phyloP scores from a whole-genome alignment of 1,139 yeast genomes.

The Nadsonia starkeyi-henricii region DNA sequence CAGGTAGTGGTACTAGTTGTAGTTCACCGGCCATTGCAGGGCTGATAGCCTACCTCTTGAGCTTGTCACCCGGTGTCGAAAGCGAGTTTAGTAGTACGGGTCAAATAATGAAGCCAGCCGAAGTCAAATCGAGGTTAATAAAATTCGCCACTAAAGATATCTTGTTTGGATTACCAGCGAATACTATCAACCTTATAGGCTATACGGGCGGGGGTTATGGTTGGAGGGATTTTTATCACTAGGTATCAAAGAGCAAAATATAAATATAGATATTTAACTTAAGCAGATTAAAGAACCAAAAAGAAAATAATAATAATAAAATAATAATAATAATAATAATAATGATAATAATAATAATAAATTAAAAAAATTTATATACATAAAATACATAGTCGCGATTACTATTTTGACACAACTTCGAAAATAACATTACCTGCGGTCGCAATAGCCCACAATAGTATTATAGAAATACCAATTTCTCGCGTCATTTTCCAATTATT shows the following conservation, averaged over 20 bases:
- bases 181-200: constrained; percentile 79
- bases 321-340: too few species aligned
- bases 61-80: constrained; percentile 75
- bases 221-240: constrained; percentile 42
- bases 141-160: constrained; percentile 61
- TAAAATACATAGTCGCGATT: not conserved
- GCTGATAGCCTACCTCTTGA: constrained; percentile 59
- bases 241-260: not conserved
- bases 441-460: constrained; percentile 41
- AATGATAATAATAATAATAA: constrained; percentile 1
- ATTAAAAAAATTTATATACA: not conserved
- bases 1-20: constrained; percentile 77
- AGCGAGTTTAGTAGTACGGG: constrained; percentile 50
- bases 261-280: too few species aligned
- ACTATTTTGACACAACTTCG: constrained; percentile 1
- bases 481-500: constrained; percentile 55
- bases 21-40: constrained; percentile 77
- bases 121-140: constrained; percentile 77
- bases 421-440: constrained; percentile 19
- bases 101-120: constrained; percentile 59
- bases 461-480: constrained; percentile 38
- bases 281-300: not conserved
- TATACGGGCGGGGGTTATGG: constrained; percentile 90
- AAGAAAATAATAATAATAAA: too few species aligned
- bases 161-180: constrained; percentile 59